phyloP scores from a whole-genome alignment of 345 rosid species.

The Pistacia integerrima region DNA sequence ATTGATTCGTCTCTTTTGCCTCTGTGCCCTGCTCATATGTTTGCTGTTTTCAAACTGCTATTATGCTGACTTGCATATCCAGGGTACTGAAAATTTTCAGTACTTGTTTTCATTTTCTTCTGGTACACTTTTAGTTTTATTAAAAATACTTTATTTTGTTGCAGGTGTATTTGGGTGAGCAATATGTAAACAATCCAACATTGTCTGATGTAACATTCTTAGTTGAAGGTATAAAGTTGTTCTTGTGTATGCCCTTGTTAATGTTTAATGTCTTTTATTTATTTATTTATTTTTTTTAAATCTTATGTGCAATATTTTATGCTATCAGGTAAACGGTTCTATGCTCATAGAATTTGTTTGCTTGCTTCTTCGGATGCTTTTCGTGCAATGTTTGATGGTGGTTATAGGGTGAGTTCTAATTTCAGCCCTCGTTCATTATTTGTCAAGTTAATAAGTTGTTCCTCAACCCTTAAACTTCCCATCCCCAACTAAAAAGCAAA shows the following conservation, averaged over 20 bases:
- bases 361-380: slow-evolving; percentile 82
- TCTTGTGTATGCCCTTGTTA: not conserved
- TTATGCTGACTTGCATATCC: not conserved
- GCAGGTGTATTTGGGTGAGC: slow-evolving; percentile 71
- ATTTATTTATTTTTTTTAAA: not conserved
- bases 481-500: not conserved
- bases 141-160: slow-evolving; percentile 1
- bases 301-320: not conserved
- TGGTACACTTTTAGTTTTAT: not conserved
- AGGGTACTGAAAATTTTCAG: not conserved
- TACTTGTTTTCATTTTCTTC: not conserved
- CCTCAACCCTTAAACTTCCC: not conserved
- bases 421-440: not conserved
- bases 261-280: not conserved
- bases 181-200: slow-evolving; percentile 64
- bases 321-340: slow-evolving; percentile 58
- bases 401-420: slow-evolving; percentile 56
- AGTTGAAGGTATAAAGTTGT: slow-evolving; percentile 50
- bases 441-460: not conserved
- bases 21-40: not conserved
- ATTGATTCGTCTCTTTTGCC: not conserved
- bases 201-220: slow-evolving; percentile 74
- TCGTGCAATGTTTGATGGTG: slow-evolving; percentile 85
- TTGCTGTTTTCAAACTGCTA: not conserved
- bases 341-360: slow-evolving; percentile 71